Evolutionary conservation across 331 rosid genomes (phyloP).

Genomic region (Ulmus americana): DNA sequence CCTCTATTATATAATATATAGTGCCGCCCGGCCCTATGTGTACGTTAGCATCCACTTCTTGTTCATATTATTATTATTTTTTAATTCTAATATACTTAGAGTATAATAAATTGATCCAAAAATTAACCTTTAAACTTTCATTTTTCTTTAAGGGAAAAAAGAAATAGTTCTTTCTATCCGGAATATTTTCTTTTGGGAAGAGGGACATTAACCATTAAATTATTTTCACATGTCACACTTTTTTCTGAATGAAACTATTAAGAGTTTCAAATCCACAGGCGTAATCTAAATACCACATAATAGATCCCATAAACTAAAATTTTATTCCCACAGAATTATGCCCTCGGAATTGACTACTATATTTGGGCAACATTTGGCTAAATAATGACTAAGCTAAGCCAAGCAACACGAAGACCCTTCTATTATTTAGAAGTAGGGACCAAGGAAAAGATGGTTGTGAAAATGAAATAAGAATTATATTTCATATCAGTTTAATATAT

Average conservation of each 20-base stretch:
- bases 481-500: too few relatives aligned
- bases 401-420: not conserved
- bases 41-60: not conserved
- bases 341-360: not conserved
- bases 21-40: slow-evolving; percentile 2
- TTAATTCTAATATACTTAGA: not conserved
- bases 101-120: too few relatives aligned
- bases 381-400: not conserved
- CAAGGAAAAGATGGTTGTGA: not conserved
- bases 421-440: not conserved
- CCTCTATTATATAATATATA: slow-evolving; percentile 2
- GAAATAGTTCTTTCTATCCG: too few relatives aligned
- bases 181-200: too few relatives aligned
- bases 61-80: not conserved
- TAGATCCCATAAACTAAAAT: not conserved
- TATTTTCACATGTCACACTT: too few relatives aligned
- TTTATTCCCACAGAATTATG: not conserved
- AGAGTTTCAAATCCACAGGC: too few relatives aligned
- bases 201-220: too few relatives aligned
- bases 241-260: too few relatives aligned
- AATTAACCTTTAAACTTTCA: too few relatives aligned
- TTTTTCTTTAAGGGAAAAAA: too few relatives aligned
- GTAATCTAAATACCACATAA: not conserved
- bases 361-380: slow-evolving; percentile 7
- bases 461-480: not conserved